Evolutionary conservation across 345 rosid genomes (phyloP), one percentile per base, ranked within the genome.

Genomic region (Sisymbrium irio): DNA sequence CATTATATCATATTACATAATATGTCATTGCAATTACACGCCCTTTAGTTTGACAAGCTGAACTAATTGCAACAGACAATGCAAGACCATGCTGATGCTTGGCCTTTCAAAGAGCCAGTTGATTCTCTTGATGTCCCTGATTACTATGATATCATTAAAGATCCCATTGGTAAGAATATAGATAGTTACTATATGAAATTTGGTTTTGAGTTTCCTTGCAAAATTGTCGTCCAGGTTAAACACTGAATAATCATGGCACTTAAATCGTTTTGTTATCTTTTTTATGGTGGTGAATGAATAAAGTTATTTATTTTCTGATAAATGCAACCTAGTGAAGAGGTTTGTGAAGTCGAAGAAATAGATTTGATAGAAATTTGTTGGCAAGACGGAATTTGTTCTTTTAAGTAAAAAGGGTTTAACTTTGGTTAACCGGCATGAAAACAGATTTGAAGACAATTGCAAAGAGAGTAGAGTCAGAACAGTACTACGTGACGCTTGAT

Each of bases 51-150:
- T 68, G 40, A 62, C 41, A 35, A 68, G 64, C 42, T 68, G 49
- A 68, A 61, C 33, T 68, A 53, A 76, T 69, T 67, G 62, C n/a
- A 77, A 69, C 90, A 92, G 99, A 68, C 97, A 30, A 86, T 96
- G 96, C 89, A 86, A 71, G 99, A 96, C 30, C 96, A 96, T 62
- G 89, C 80, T 59, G 99, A 96, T 86, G 90, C 96, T 57, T 96
- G 99, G 99, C 98, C 99, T 44, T 92, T 90, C 78, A 90, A 86
- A 88, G 99, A 96, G 57, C 97, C 99, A 46, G 97, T 96, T 36
- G 97, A 96, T 86, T 78, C 79, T 49, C 92, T 89, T 40, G 99
- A 96, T 79, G 99, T 88, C 73, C 98, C 99, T 36, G 99, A 92
- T 87, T 96, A 96, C 80, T 90, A 92, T 78, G 98, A 88, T 72